Conservation (phyloP, 148 eudicot genomes). For the Beta vulgaris region DNA sequence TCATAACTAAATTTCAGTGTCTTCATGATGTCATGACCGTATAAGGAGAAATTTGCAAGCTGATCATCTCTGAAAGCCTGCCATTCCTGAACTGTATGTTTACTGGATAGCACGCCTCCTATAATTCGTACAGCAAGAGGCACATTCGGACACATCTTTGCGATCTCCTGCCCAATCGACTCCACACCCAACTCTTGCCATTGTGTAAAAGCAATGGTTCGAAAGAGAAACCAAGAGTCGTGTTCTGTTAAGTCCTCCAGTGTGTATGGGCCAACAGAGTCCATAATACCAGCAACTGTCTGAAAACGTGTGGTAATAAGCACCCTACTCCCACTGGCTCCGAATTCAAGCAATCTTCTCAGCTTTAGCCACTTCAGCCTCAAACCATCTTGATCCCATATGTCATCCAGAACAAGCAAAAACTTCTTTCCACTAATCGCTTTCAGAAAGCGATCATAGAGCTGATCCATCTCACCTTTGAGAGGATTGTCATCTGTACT, state of each 20-base stretch:
- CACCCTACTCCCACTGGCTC: constrained; percentile 9
- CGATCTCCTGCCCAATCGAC: neutral
- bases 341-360: neutral
- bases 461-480: neutral
- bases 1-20: constrained; percentile 4
- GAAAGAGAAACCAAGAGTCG: constrained; percentile 13
- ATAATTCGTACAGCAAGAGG: constrained; percentile 12
- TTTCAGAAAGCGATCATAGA: neutral
- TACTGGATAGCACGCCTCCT: constrained; percentile 7
- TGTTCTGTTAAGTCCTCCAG: constrained; percentile 4
- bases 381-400: constrained; percentile 7
- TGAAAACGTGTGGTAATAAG: constrained; percentile 2
- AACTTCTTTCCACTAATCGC: neutral
- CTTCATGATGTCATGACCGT: neutral
- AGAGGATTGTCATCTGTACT: neutral
- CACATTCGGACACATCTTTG: neutral
- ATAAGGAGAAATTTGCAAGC: neutral
- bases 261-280: neutral
- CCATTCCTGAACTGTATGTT: constrained; percentile 2
- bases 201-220: neutral
- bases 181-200: constrained; percentile 9
- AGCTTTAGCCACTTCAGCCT: neutral
- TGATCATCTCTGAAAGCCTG: neutral
- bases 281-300: neutral
- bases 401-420: neutral